Evolutionary conservation across 2,329 filamentous ascomycete genomes (phyloP), one percentile per base, ranked within the genome.

Genomic region (Neofusicoccum ribis): DNA sequence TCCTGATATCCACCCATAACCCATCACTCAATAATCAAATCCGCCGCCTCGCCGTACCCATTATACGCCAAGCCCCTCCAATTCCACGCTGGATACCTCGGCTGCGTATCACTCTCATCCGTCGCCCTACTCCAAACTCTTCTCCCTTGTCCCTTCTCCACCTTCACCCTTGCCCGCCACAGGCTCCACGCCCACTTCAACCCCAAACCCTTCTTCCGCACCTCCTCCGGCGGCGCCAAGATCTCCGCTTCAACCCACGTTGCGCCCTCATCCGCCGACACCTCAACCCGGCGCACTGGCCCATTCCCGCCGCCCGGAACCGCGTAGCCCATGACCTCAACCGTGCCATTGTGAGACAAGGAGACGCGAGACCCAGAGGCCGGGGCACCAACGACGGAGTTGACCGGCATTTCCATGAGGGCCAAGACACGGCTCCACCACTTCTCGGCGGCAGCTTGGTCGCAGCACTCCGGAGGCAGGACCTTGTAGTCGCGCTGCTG

Each of bases 401-500:
- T 87, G 37, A 87, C 78, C 0, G 82, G 84, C 80, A 85, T 85
- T 52, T 85, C 83, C 64, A 83, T 80, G 62, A 88, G 78, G 3
- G 85, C 76, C 0, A 81, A 79, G 1, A 81, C 78, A 14, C 73
- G 76, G 23, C 76, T 72, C 85, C 85, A 88, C 72, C 80, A 87
- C 49, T 78, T 74, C 67, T 83, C 79, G 3, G 85, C 86, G 14
- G 80, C 78, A 56, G 83, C 79, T 50, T 75, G 78, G 58, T 79
- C 80, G 11, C 78, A 75, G 0, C 80, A 84, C 41, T 85, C 79
- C 0, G 82, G 82, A 1, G 85, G 85, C 6, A 88, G 75, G 36
- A 86, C 78, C 71, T 87, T 88, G 76, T 88, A 88, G 73, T 88
- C 86, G 56, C 78, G 80, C 65, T 83, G 82, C 73, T 86, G 84